phyloP scores from a whole-genome alignment of 1,139 yeast species.

The Yarrowia galli region DNA sequence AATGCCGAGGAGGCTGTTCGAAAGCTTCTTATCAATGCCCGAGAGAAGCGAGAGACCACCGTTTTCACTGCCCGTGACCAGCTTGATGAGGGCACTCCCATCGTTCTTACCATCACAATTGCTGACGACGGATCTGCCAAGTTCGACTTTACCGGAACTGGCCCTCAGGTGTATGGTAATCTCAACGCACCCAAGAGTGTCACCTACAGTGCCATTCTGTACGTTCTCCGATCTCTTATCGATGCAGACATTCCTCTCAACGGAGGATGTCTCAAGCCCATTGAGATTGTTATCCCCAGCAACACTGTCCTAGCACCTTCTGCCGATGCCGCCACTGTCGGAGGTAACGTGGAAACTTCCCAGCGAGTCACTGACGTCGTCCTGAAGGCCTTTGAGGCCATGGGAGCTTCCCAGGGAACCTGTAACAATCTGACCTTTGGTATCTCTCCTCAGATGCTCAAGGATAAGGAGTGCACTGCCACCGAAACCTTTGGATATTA shows the following conservation, averaged over 20 bases:
- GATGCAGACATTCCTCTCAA: slow-evolving; percentile 82
- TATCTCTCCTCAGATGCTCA: slow-evolving; percentile 50
- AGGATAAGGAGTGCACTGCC: slow-evolving; percentile 45
- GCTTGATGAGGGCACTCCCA: slow-evolving; percentile 69
- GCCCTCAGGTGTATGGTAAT: slow-evolving; percentile 66
- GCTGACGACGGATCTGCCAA: slow-evolving; percentile 57
- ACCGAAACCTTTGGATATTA: slow-evolving; percentile 69
- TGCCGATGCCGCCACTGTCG: slow-evolving; percentile 83
- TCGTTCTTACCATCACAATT: slow-evolving; percentile 57
- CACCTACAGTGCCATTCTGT: slow-evolving; percentile 79
- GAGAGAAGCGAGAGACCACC: slow-evolving; percentile 41
- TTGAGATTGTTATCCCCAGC: slow-evolving; percentile 68
- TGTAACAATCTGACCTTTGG: slow-evolving; percentile 80
- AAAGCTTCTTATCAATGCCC: slow-evolving; percentile 51
- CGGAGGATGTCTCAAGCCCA: slow-evolving; percentile 82
- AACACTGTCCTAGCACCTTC: slow-evolving; percentile 75
- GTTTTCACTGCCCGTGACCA: slow-evolving; percentile 58
- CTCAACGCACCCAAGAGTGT: slow-evolving; percentile 76
- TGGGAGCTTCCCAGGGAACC: slow-evolving; percentile 81
- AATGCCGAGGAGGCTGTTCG: slow-evolving; percentile 66
- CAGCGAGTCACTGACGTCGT: slow-evolving; percentile 84
- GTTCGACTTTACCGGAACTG: slow-evolving; percentile 68
- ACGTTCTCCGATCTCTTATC: slow-evolving; percentile 76
- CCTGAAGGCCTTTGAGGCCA: slow-evolving; percentile 74
- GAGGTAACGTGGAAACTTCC: slow-evolving; percentile 88